These are phyloP conservation scores for Marchantia paleacea DNA, from an alignment of 225 moss, liverwort and hornwort species.

Conservation along the genomic window DNA sequence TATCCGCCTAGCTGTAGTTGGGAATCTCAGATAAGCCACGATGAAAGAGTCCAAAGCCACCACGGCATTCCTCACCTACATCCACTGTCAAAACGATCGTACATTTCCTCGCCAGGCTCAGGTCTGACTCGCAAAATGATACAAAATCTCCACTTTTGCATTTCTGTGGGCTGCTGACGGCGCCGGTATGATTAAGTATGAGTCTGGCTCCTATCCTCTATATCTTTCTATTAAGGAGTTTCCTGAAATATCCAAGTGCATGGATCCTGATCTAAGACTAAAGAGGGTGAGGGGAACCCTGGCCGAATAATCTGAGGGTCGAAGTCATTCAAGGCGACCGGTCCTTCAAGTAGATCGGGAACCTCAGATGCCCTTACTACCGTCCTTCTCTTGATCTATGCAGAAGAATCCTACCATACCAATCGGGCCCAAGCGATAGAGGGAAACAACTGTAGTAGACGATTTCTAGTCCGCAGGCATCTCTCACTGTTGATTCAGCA, in stretches of 20 bases:
- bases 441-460: too few species aligned
- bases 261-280: not conserved
- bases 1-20: not conserved
- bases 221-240: not conserved
- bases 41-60: conserved; percentile 16
- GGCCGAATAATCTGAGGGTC: not conserved
- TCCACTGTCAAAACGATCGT: not conserved
- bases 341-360: not conserved
- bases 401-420: not conserved
- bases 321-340: not conserved
- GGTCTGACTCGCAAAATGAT: not conserved
- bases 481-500: too few species aligned
- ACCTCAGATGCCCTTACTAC: not conserved
- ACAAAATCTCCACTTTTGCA: too few species aligned
- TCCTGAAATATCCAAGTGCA: conserved; percentile 1
- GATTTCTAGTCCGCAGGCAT: too few species aligned
- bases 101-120: not conserved
- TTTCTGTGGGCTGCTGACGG: too few species aligned
- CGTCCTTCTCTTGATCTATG: not conserved
- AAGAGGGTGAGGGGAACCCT: not conserved
- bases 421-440: too few species aligned
- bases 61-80: not conserved
- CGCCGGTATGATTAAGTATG: too few species aligned
- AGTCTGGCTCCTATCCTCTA: not conserved
- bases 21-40: not conserved